These are phyloP conservation scores for Exophiala lecanii-corni DNA, from an alignment of 2,329 filamentous ascomycete species.

Conservation along the genomic window DNA sequence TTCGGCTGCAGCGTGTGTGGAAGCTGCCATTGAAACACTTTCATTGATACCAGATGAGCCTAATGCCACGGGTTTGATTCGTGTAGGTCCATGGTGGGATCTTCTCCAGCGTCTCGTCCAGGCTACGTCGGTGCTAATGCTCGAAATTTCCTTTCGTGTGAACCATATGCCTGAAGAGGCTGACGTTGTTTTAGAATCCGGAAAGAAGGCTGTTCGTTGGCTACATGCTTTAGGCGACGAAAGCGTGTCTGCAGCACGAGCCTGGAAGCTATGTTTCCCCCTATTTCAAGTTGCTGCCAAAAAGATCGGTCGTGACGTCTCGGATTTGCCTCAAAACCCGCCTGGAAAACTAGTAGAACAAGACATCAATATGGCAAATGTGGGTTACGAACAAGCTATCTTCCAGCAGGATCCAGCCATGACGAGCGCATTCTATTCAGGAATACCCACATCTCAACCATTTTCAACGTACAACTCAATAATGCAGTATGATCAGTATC, in stretches of 20 bases:
- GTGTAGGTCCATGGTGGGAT: slow-evolving; percentile 42
- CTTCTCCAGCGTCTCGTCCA: slow-evolving; percentile 44
- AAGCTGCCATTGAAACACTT: slow-evolving; percentile 37
- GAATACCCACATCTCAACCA: slow-evolving; percentile 10
- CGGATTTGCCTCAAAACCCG: slow-evolving; percentile 28
- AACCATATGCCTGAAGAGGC: slow-evolving; percentile 42
- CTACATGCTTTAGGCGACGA: slow-evolving; percentile 38
- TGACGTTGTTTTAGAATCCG: slow-evolving; percentile 31
- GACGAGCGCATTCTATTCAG: slow-evolving; percentile 2
- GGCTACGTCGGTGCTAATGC: slow-evolving; percentile 39
- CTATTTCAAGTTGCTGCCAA: slow-evolving; percentile 34
- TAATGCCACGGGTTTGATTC: slow-evolving; percentile 37
- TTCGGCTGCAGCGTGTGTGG: slow-evolving; percentile 37
- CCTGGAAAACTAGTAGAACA: slow-evolving; percentile 15
- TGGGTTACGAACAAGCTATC: not conserved
- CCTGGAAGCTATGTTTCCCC: slow-evolving; percentile 40
- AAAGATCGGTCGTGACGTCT: slow-evolving; percentile 30
- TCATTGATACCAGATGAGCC: slow-evolving; percentile 40
- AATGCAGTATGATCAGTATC: slow-evolving; percentile 27
- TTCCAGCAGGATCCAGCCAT: not conserved
- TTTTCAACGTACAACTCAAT: slow-evolving; percentile 21
- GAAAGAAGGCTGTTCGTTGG: slow-evolving; percentile 43
- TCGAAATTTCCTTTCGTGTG: slow-evolving; percentile 42
- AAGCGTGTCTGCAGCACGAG: slow-evolving; percentile 36
- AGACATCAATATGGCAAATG: slow-evolving; percentile 10